Base-by-base conservation (phyloP, 768 basidiomycete genomes). In the Agaricus sinodeliciosus region DNA sequence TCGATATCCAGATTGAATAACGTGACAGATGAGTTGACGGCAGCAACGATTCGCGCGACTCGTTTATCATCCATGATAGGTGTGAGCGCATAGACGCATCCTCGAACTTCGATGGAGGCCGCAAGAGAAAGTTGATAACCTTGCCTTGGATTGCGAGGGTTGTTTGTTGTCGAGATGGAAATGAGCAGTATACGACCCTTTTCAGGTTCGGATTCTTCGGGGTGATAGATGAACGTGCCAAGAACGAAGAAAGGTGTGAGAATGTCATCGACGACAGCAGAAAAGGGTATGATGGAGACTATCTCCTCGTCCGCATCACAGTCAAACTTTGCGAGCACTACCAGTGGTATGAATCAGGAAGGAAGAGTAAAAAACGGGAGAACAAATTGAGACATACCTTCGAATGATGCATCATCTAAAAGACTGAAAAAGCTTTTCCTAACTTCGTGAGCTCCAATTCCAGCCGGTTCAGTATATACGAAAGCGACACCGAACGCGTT, bases 11-110 rank as follows among this genome's bases (percentile, higher is more conserved):
- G 63, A 5, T 69, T 63, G 55, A 69, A 80, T 27, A 79, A 63
- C 43, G 75, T 59, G n/a, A 87, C 92, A 6, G 85, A 77, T 4
- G 87, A 82, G 61, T 92, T 90, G 40, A 91, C 76, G 0, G 88
- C 84, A 7, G 81, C 87, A 1, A 81, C 78, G 40, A 93, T 41
- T 25, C 44, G 39, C 12, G 28, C 6, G 3, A 47, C 9, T 40
- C 28, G 66, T 50, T 75, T 68, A 28, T 73, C 75, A 45, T 75
- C 66, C 27, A 26, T 25, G 6, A 80, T 64, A 13, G 68, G 67
- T 0, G 76, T 71, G 18, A 93, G 58, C 1, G 83, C 75, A 62
- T 85, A 91, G 1, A 90, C 82, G 59, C 84, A 85, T 15, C 92
- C 92, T 13, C 66, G 61, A 18, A 84, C 77, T 1, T 73, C 64